phyloP scores from a whole-genome alignment of 768 basidiomycete genomes.

The Trichaptum fuscoviolaceum region DNA sequence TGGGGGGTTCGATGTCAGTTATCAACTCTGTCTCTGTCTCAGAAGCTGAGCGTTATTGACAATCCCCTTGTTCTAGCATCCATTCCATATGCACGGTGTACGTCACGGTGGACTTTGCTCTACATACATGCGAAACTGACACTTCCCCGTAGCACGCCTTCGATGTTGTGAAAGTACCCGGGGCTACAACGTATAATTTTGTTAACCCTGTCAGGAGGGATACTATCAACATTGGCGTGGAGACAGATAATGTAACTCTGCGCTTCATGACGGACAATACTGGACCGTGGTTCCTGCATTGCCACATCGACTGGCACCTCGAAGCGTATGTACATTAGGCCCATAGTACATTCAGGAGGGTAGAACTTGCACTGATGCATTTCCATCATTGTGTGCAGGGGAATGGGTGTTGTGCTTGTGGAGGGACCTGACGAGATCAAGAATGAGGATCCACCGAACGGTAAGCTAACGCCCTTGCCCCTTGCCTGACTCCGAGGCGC shows the following conservation, averaged over 20 bases:
- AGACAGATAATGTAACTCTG: conserved; percentile 45
- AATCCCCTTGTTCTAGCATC: not conserved
- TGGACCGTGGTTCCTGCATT: conserved; percentile 54
- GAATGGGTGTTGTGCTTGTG: not conserved
- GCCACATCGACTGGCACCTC: conserved; percentile 10
- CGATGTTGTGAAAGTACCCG: conserved; percentile 37
- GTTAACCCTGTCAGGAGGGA: conserved; percentile 51
- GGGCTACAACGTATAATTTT: conserved; percentile 33
- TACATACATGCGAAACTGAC: not conserved
- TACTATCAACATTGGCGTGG: conserved; percentile 33
- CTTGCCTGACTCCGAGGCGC: too few relatives aligned
- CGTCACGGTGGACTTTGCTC: not conserved
- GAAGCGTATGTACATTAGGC: not conserved
- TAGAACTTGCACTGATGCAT: not conserved
- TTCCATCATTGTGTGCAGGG: not conserved
- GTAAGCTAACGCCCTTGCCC: not conserved
- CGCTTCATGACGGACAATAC: conserved; percentile 66
- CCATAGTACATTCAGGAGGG: not conserved
- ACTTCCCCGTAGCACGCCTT: conserved; percentile 33
- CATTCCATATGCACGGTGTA: conserved; percentile 3
- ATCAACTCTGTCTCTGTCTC: not conserved
- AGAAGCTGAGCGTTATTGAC: not conserved
- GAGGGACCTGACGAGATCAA: not conserved
- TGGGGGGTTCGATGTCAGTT: not conserved
- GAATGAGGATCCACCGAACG: not conserved